Percentiles rank a stretch among this genome's conserved stretches.
Evolutionary conservation across 2,329 filamentous ascomycete genomes (phyloP).

Genomic region (Colletotrichum sp.): DNA sequence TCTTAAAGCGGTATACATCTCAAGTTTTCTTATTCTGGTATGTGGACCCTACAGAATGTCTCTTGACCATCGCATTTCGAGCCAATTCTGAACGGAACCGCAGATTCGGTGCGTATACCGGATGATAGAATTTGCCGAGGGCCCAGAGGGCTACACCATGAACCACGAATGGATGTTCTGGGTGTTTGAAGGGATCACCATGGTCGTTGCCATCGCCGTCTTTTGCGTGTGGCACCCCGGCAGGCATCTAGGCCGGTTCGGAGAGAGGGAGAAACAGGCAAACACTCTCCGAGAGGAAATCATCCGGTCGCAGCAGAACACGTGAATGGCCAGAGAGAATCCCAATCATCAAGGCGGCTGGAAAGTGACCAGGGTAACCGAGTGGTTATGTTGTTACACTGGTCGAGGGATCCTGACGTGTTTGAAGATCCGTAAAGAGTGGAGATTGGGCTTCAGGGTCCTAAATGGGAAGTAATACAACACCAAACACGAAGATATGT

Average conservation of each 20-base stretch:
- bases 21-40: constrained; percentile 51
- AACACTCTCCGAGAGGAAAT: neutral
- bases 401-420: neutral
- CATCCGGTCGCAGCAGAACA: neutral
- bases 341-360: neutral
- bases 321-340: neutral
- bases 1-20: constrained; percentile 46
- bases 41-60: constrained; percentile 16
- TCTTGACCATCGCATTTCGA: neutral
- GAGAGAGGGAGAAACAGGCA: neutral
- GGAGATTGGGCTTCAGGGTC: neutral
- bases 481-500: neutral
- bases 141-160: constrained; percentile 55
- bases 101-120: constrained; percentile 58
- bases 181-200: constrained; percentile 54
- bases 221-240: constrained; percentile 56
- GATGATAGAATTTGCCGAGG: constrained; percentile 57
- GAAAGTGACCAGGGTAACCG: neutral
- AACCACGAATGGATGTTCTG: constrained; percentile 59
- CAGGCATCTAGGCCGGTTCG: constrained; percentile 35
- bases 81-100: neutral
- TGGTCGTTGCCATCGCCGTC: constrained; percentile 49
- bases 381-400: neutral
- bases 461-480: neutral
- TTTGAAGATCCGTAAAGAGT: neutral